Evolutionary conservation across 208 protist genomes (phyloP).

Genomic region (Entamoeba histolytica): DNA sequence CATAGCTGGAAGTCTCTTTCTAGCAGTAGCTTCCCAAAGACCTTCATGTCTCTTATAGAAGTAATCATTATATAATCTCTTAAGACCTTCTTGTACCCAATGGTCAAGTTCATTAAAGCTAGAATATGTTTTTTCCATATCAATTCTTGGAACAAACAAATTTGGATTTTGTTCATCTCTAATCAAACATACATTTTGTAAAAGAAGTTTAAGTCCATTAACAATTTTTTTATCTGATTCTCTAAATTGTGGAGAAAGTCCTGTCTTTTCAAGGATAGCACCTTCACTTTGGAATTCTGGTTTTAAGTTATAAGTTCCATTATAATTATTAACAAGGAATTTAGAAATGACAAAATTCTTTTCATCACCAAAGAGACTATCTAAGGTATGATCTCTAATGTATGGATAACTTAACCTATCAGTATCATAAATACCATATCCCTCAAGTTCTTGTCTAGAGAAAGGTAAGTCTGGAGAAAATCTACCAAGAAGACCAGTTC

Average conservation of each 20-base stretch:
- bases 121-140: constrained; percentile 27
- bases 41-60: constrained; percentile 32
- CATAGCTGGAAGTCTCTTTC: constrained; percentile 19
- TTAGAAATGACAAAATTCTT: background rate
- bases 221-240: constrained; percentile 16
- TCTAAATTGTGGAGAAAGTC: constrained; percentile 22
- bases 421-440: constrained; percentile 7
- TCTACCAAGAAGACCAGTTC: background rate
- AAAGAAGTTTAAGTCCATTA: background rate
- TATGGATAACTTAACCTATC: constrained; percentile 10
- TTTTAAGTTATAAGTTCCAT: constrained; percentile 10
- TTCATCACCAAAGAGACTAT: background rate
- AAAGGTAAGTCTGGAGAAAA: constrained; percentile 22
- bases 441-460: constrained; percentile 2
- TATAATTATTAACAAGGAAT: background rate
- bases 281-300: background rate
- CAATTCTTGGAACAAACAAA: constrained; percentile 34
- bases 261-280: background rate
- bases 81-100: background rate
- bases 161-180: constrained; percentile 20
- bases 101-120: background rate
- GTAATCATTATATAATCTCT: constrained; percentile 36
- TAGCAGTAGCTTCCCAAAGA: constrained; percentile 3
- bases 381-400: background rate
- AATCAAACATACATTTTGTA: background rate